Conservation (phyloP, 164 flowering plant species). For the Cinnamomum chago region DNA sequence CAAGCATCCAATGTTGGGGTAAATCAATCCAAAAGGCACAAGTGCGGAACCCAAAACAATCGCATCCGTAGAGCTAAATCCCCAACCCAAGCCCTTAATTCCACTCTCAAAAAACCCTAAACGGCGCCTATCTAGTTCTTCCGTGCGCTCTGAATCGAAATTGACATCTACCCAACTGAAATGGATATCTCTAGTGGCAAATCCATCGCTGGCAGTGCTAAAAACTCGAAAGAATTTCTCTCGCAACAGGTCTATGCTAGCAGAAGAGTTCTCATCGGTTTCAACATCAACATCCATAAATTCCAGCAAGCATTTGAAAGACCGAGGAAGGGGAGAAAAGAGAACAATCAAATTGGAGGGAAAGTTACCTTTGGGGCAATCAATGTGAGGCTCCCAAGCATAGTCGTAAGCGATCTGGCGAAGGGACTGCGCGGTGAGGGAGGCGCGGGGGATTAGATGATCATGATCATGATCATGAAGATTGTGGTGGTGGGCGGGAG, state of each 20-base stretch:
- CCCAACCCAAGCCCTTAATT: conserved; percentile 73
- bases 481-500: neutral
- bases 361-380: conserved; percentile 34
- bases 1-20: conserved; percentile 60
- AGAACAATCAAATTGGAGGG: conserved; percentile 65
- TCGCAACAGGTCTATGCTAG: conserved; percentile 22
- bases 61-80: conserved; percentile 58
- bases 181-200: conserved; percentile 54
- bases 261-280: conserved; percentile 3
- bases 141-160: conserved; percentile 16
- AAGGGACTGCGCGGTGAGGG: conserved; percentile 37
- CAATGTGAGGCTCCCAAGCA: conserved; percentile 54
- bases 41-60: conserved; percentile 69
- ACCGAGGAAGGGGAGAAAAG: conserved; percentile 44
- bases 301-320: conserved; percentile 24
- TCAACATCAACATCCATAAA: conserved; percentile 33
- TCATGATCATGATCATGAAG: neutral
- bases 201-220: conserved; percentile 44
- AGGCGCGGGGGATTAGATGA: conserved; percentile 18
- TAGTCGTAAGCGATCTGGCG: conserved; percentile 66
- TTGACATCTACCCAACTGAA: conserved; percentile 70
- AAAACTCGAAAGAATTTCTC: conserved; percentile 36
- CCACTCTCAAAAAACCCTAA: conserved; percentile 30
- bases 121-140: neutral
- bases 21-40: conserved; percentile 79